phyloP scores from a whole-genome alignment of 495 filamentous ascomycete genomes.

The Hypoxylon fragiforme region DNA sequence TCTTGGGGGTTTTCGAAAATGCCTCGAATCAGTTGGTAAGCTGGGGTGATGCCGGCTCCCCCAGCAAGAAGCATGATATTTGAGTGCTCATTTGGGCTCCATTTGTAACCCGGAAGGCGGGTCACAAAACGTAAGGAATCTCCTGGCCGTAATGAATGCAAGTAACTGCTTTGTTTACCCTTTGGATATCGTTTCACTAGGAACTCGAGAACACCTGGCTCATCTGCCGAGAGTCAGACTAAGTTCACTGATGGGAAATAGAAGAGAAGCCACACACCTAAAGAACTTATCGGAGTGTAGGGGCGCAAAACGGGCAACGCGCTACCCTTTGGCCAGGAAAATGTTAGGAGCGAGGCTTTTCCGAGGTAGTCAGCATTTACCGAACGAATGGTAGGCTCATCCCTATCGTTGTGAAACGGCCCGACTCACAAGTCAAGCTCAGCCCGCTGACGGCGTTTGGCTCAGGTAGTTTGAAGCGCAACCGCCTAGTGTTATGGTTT shows the following conservation, averaged over 20 bases:
- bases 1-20: constrained; percentile 66
- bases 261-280: constrained; percentile 42
- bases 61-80: constrained; percentile 64
- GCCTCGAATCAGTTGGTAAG: constrained; percentile 62
- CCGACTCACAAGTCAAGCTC: constrained; percentile 53
- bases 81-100: constrained; percentile 57
- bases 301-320: constrained; percentile 59
- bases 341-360: constrained; percentile 57
- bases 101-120: constrained; percentile 55
- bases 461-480: constrained; percentile 64
- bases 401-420: background rate
- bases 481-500: constrained; percentile 67
- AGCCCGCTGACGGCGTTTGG: constrained; percentile 54
- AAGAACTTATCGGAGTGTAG: constrained; percentile 61
- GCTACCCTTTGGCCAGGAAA: constrained; percentile 55
- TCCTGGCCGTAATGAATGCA: constrained; percentile 65
- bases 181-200: constrained; percentile 67
- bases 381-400: too few species aligned
- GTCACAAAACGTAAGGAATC: constrained; percentile 57
- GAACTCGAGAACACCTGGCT: constrained; percentile 58
- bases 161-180: constrained; percentile 61
- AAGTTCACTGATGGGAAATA: background rate
- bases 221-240: constrained; percentile 40
- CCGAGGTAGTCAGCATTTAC: constrained; percentile 4
- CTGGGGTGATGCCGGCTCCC: constrained; percentile 66